Conservation (phyloP, 805 yeast species). For the Isabelozyma gotoi region DNA sequence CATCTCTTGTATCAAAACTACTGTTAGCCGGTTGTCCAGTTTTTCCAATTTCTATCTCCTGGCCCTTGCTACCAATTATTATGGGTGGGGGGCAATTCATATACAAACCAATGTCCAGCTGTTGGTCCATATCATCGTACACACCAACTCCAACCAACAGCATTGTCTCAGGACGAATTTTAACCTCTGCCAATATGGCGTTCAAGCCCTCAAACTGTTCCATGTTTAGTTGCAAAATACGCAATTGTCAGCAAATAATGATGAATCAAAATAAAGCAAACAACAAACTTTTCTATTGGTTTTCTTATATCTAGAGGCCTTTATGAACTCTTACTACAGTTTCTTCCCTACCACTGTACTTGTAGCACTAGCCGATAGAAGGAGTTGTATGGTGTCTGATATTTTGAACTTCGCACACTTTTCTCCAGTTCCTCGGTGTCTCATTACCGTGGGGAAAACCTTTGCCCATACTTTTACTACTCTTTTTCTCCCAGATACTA, state of each 20-base stretch:
- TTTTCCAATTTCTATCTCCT: background rate
- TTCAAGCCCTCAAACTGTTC: constrained; percentile 18
- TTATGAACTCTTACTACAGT: no score
- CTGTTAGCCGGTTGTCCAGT: background rate
- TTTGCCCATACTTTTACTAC: background rate
- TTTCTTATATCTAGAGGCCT: no score
- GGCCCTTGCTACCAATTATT: background rate
- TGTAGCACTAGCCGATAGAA: no score
- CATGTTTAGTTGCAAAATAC: constrained; percentile 10
- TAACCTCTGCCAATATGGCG: constrained; percentile 9
- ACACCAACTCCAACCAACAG: background rate
- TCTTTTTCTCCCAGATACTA: constrained; percentile 1
- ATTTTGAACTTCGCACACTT: background rate
- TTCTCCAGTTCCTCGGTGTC: constrained; percentile 4
- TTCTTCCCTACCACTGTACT: no score
- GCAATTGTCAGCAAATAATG: background rate
- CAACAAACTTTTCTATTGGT: no score
- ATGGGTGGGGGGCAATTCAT: background rate
- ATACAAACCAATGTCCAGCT: background rate
- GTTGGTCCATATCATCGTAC: background rate
- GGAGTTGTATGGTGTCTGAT: no score
- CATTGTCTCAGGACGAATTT: background rate
- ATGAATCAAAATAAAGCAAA: no score
- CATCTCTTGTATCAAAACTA: background rate
- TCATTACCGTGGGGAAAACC: constrained; percentile 1